Conservation (phyloP, 768 basidiomycete genomes). For the Stropharia rugosoannulata region DNA sequence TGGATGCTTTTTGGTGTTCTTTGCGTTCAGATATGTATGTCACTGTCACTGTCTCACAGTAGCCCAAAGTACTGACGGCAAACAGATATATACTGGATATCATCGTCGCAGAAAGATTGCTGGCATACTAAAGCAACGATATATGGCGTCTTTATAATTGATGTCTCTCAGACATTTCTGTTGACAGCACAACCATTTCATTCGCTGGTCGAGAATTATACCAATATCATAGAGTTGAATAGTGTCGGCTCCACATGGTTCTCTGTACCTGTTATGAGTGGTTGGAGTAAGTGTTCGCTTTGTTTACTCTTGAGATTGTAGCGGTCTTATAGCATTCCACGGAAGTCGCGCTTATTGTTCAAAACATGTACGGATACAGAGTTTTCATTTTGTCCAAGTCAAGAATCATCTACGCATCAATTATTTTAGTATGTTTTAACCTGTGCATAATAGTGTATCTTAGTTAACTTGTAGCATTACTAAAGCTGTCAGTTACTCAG, state of each 20-base stretch:
- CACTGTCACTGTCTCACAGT: not conserved
- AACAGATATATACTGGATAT: not conserved
- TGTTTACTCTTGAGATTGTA: not conserved
- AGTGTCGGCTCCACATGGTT: not conserved
- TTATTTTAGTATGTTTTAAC: not conserved
- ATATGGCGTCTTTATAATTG: not conserved
- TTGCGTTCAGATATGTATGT: constrained; percentile 28
- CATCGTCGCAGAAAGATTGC: not conserved
- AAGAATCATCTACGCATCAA: not conserved
- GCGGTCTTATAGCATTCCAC: not conserved
- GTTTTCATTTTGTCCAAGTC: constrained; percentile 1
- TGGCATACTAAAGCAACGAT: not conserved
- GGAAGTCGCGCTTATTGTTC: not conserved
- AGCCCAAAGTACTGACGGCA: not conserved
- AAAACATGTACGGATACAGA: constrained; percentile 4
- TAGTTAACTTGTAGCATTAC: not conserved
- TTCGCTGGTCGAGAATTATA: not conserved
- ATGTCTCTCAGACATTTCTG: not conserved
- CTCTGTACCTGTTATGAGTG: constrained; percentile 18
- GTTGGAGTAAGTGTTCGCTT: constrained; percentile 20
- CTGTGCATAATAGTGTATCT: not conserved
- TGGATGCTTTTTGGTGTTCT: constrained; percentile 29
- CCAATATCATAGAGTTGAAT: not conserved
- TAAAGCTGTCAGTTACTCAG: not conserved
- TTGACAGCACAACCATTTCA: not conserved